These are phyloP conservation scores for Phlyctochytrium planicorne DNA, from an alignment of 192 early-diverging fungal genomes.

Conservation along the genomic window DNA sequence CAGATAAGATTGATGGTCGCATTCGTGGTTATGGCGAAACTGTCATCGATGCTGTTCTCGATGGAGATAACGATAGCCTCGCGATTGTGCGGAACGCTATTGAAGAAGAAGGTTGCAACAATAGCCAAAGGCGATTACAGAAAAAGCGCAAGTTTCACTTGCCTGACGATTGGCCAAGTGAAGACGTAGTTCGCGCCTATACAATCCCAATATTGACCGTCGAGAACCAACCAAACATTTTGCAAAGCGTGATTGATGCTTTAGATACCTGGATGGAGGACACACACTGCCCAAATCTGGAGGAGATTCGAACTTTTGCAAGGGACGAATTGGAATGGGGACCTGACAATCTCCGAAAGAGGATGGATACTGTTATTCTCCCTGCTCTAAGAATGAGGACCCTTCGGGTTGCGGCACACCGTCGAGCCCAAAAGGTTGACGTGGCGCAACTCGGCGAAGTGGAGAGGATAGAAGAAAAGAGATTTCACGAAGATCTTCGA, in stretches of 20 bases:
- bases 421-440: not conserved
- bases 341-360: not conserved
- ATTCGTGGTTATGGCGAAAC: not conserved
- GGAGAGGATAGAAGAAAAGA: not conserved
- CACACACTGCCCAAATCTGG: not conserved
- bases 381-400: not conserved
- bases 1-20: too few species aligned
- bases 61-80: not conserved
- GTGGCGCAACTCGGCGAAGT: not conserved
- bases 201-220: not conserved
- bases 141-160: not conserved
- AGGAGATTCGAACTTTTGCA: not conserved
- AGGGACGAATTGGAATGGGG: not conserved
- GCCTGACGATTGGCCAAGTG: not conserved
- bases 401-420: not conserved
- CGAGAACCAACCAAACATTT: not conserved
- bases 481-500: not conserved
- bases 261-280: not conserved
- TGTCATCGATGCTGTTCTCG: not conserved
- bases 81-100: not conserved
- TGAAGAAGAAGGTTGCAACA: not conserved
- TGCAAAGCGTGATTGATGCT: not conserved
- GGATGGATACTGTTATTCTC: not conserved
- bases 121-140: not conserved
- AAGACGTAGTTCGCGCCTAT: not conserved